Evolutionary conservation across 2,329 filamentous ascomycete genomes (phyloP).

Genomic region (Xylariales sp.): DNA sequence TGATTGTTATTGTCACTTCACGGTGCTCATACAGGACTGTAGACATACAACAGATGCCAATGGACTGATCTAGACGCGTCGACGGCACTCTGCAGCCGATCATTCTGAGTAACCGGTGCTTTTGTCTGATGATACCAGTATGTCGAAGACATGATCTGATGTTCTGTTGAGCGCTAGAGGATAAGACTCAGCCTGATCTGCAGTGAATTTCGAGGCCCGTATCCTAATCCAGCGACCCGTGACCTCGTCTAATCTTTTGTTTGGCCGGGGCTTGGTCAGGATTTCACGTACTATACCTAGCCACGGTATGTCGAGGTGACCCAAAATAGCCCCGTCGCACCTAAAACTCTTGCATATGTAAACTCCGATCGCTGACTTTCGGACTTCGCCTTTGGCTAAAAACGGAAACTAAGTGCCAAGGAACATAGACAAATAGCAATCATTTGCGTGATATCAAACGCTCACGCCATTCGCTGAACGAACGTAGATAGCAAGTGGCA

Average conservation of each 20-base stretch:
- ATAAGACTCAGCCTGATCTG: neutral
- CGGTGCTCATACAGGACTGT: too few relatives aligned
- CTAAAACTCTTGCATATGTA: neutral
- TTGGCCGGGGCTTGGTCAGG: neutral
- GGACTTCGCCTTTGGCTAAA: too few relatives aligned
- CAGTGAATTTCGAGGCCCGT: neutral
- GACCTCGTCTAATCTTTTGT: neutral
- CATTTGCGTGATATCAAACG: too few relatives aligned
- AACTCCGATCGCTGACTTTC: neutral
- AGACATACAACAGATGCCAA: neutral
- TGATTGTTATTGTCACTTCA: too few relatives aligned
- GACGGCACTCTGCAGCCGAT: too few relatives aligned
- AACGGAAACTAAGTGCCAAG: too few relatives aligned
- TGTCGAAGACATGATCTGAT: neutral
- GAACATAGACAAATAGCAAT: neutral
- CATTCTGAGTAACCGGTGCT: too few relatives aligned
- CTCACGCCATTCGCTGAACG: too few relatives aligned
- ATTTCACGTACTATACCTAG: neutral
- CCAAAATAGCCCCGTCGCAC: neutral
- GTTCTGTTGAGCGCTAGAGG: neutral
- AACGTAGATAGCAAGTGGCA: too few relatives aligned
- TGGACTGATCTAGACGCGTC: neutral
- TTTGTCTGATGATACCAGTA: too few relatives aligned
- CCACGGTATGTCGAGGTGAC: neutral
- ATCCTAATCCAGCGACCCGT: neutral